These are phyloP conservation scores for Diaporthe eres DNA, from an alignment of 2,329 filamentous ascomycete species.

Conservation along the genomic window DNA sequence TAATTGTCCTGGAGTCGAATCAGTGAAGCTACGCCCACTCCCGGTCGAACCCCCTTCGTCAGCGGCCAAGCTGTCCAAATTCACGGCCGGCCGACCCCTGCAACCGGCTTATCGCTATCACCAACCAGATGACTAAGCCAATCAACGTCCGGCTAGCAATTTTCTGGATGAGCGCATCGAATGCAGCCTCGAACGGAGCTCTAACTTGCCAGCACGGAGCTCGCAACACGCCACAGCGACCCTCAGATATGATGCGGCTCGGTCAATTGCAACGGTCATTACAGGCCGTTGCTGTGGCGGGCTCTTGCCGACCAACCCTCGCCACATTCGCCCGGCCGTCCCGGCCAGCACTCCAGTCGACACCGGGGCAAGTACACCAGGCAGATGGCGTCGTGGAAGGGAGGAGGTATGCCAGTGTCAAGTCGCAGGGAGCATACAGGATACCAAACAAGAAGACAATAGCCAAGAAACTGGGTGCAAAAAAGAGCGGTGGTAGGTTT, in stretches of 20 bases:
- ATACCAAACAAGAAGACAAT: constrained; percentile 71
- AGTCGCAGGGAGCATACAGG: constrained; percentile 79
- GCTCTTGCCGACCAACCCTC: constrained; percentile 45
- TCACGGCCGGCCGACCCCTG: constrained; percentile 16
- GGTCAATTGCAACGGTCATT: constrained; percentile 60
- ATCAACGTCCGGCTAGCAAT: constrained; percentile 25
- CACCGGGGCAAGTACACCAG: constrained; percentile 46
- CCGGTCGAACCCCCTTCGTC: neutral
- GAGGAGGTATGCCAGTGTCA: constrained; percentile 70
- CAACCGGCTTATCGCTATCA: constrained; percentile 37
- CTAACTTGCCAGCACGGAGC: constrained; percentile 35
- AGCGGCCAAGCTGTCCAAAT: constrained; percentile 38
- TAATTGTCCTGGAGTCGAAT: neutral
- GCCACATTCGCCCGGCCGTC: constrained; percentile 42
- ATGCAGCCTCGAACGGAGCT: neutral
- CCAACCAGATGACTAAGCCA: constrained; percentile 37
- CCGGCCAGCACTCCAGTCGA: constrained; percentile 45
- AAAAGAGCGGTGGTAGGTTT: constrained; percentile 86
- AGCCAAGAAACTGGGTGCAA: constrained; percentile 91
- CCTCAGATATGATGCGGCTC: constrained; percentile 55
- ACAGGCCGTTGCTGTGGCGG: constrained; percentile 52
- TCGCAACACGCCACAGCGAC: constrained; percentile 39
- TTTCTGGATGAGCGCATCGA: constrained; percentile 35
- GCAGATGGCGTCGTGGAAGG: constrained; percentile 61
- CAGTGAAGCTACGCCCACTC: neutral